phyloP scores from a whole-genome alignment of 1,139 yeast species.

The Saccharomyces hybrid region DNA sequence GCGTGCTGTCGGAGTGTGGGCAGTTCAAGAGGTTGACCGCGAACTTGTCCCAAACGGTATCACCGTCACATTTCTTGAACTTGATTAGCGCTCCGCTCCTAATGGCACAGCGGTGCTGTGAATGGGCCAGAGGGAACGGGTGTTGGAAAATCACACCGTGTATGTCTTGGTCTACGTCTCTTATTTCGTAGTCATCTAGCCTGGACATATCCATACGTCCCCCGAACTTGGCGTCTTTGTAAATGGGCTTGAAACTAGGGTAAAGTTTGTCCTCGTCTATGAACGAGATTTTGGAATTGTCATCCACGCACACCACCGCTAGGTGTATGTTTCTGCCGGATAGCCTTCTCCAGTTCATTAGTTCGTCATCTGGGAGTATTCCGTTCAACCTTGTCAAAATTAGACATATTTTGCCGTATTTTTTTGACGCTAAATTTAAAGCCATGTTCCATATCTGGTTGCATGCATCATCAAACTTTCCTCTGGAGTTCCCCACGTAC shows the following conservation, averaged over 20 bases:
- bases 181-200: conserved; percentile 37
- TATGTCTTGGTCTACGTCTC: conserved; percentile 48
- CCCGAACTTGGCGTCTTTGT: conserved; percentile 19
- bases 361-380: conserved; percentile 70
- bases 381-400: conserved; percentile 64
- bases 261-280: conserved; percentile 30
- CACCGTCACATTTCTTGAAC: conserved; percentile 29
- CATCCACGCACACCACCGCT: conserved; percentile 66
- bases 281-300: conserved; percentile 51
- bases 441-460: conserved; percentile 54
- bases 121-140: conserved; percentile 58
- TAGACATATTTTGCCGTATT: conserved; percentile 51
- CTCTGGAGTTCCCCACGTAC: conserved; percentile 42
- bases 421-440: conserved; percentile 32
- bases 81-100: conserved; percentile 64
- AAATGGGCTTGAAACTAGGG: conserved; percentile 32
- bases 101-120: conserved; percentile 63
- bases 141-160: conserved; percentile 56
- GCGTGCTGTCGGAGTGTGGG: conserved; percentile 51
- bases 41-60: conserved; percentile 32
- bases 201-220: conserved; percentile 13
- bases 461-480: conserved; percentile 48
- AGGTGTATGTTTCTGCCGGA: conserved; percentile 57
- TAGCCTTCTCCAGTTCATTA: conserved; percentile 67
- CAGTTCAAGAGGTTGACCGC: conserved; percentile 66